phyloP scores from a whole-genome alignment of 768 basidiomycete genomes.

The Mycena epipterygia region DNA sequence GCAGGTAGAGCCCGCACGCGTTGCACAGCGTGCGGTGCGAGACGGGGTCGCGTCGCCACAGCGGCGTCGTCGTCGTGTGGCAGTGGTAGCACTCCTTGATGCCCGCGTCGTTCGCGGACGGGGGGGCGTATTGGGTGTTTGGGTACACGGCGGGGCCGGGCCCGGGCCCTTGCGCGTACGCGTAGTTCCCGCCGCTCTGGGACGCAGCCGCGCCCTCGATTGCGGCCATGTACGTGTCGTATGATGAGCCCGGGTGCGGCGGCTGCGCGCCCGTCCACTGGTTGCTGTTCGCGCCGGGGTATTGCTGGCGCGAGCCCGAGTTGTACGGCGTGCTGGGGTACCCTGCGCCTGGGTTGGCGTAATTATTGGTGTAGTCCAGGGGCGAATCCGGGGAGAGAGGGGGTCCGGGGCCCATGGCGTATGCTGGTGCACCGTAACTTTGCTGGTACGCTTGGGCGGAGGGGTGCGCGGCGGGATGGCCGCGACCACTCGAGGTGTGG shows the following conservation, averaged over 20 bases:
- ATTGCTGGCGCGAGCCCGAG: no score
- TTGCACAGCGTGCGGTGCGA: background rate
- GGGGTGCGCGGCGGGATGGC: background rate
- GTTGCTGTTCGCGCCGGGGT: no score
- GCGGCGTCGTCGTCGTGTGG: background rate
- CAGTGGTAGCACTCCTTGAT: constrained; percentile 3
- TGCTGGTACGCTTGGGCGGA: background rate
- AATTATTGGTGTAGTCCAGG: background rate
- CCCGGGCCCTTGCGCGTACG: background rate
- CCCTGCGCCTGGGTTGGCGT: background rate
- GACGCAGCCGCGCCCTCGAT: background rate
- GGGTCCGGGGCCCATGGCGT: constrained; percentile 9
- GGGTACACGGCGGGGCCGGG: background rate
- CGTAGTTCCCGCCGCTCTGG: background rate
- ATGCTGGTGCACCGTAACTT: background rate
- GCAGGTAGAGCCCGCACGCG: background rate
- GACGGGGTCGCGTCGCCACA: background rate
- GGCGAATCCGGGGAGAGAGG: background rate
- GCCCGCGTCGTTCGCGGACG: background rate
- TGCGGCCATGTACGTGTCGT: background rate
- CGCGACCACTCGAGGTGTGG: background rate
- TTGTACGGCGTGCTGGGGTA: background rate
- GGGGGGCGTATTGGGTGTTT: background rate
- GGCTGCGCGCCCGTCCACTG: no score
- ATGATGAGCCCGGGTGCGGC: background rate